Percentiles rank a stretch among this genome's conserved stretches.
These are phyloP conservation scores for Pleurotus pulmonarius DNA, from an alignment of 768 basidiomycete species.

Conservation along the genomic window DNA sequence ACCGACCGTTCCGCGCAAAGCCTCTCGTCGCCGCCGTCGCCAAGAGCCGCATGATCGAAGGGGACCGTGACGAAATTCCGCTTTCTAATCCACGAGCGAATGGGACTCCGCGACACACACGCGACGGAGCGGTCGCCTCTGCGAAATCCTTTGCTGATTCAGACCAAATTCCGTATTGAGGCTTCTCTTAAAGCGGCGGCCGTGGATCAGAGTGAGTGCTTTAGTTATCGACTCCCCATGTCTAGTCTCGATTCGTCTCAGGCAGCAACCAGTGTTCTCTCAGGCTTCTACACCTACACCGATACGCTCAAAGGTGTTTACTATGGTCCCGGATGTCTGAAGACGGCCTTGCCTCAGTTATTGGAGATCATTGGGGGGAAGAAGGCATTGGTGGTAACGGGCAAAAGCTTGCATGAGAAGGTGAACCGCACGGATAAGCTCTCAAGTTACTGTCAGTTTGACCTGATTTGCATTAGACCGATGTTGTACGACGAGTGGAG, in stretches of 20 bases:
- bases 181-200: too few relatives aligned
- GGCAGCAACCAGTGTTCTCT: slow-evolving; percentile 16
- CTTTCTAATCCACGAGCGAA: too few relatives aligned
- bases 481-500: slow-evolving; percentile 54
- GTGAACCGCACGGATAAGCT: slow-evolving; percentile 22
- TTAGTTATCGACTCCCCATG: slow-evolving; percentile 11
- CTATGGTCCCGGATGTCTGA: slow-evolving; percentile 69
- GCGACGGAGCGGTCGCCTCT: too few relatives aligned
- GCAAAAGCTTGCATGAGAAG: slow-evolving; percentile 65
- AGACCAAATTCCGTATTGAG: too few relatives aligned
- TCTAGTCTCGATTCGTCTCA: slow-evolving; percentile 12
- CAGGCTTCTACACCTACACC: slow-evolving; percentile 65
- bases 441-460: neutral
- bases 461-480: slow-evolving; percentile 38
- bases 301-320: slow-evolving; percentile 65
- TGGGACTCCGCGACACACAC: neutral
- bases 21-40: neutral
- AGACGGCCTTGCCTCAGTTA: slow-evolving; percentile 61
- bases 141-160: too few relatives aligned
- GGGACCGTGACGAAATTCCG: too few relatives aligned
- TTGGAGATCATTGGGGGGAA: slow-evolving; percentile 49
- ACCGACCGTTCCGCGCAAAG: too few relatives aligned
- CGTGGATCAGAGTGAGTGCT: too few relatives aligned
- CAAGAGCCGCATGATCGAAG: neutral
- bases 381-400: slow-evolving; percentile 71